Conservation (phyloP, 1,284 basidiomycete genomes). For the Rhodotorula sp. region DNA sequence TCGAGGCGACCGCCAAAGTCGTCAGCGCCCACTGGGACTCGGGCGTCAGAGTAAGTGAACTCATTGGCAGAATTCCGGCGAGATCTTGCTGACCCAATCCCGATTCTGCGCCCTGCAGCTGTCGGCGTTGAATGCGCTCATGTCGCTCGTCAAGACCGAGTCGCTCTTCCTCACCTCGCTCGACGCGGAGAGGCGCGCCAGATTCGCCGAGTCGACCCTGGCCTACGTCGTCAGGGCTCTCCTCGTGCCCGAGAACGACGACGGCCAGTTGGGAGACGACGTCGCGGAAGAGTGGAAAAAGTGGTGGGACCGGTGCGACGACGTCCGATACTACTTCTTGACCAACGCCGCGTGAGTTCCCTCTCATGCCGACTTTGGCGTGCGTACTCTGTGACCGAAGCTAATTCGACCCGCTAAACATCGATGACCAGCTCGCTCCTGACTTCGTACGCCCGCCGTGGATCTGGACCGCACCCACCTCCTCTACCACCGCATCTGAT, state of each 20-base stretch:
- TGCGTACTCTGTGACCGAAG: neutral
- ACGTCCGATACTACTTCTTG: slow-evolving; percentile 89
- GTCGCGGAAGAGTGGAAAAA: slow-evolving; percentile 58
- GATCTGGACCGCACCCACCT: slow-evolving; percentile 52
- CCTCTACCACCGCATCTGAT: slow-evolving; percentile 45
- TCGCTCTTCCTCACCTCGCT: slow-evolving; percentile 41
- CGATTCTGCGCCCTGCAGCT: slow-evolving; percentile 17
- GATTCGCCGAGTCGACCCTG: slow-evolving; percentile 70
- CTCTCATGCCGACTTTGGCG: neutral
- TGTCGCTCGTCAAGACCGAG: slow-evolving; percentile 43
- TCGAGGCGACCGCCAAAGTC: slow-evolving; percentile 34
- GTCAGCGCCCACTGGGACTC: slow-evolving; percentile 34
- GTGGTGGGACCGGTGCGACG: slow-evolving; percentile 70
- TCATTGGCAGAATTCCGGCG: neutral
- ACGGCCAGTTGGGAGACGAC: slow-evolving; percentile 53
- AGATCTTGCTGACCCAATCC: neutral
- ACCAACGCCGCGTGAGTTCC: slow-evolving; percentile 61
- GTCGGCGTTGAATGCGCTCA: slow-evolving; percentile 41
- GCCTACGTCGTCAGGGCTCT: slow-evolving; percentile 63
- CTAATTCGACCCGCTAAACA: neutral
- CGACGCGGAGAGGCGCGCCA: slow-evolving; percentile 45
- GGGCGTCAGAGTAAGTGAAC: slow-evolving; percentile 33
- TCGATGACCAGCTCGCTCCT: slow-evolving; percentile 16
- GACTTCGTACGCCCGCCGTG: slow-evolving; percentile 19
- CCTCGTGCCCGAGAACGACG: slow-evolving; percentile 50